Evolutionary conservation across 2,329 filamentous ascomycete species (phyloP).

Genomic region (Paradendryphiella salina): DNA sequence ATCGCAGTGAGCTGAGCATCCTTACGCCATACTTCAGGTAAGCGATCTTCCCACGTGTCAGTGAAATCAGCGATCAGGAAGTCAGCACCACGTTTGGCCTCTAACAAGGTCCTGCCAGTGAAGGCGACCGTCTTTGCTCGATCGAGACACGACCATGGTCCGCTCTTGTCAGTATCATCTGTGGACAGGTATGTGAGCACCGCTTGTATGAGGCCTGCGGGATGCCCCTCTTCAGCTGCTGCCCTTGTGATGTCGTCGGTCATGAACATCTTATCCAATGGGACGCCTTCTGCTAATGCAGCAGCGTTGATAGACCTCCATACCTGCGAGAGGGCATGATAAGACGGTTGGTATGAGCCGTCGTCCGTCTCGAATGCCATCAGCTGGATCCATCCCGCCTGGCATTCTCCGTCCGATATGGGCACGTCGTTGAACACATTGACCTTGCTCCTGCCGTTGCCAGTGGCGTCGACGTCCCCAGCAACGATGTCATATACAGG

Average conservation of each 20-base stretch:
- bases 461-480: conserved; percentile 31
- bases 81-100: conserved; percentile 30
- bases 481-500: conserved; percentile 46
- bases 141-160: conserved; percentile 44
- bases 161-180: conserved; percentile 30
- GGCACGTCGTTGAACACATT: conserved; percentile 56
- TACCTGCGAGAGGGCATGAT: conserved; percentile 51
- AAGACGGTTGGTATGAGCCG: conserved; percentile 53
- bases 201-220: conserved; percentile 42
- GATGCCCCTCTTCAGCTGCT: conserved; percentile 46
- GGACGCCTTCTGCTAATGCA: conserved; percentile 48
- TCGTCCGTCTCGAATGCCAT: conserved; percentile 56
- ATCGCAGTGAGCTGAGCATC: conserved; percentile 41
- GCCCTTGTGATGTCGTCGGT: conserved; percentile 38
- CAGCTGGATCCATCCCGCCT: conserved; percentile 55
- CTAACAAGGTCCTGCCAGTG: conserved; percentile 38
- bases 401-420: conserved; percentile 57
- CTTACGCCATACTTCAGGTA: conserved; percentile 46
- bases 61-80: conserved; percentile 43
- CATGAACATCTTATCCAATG: conserved; percentile 47
- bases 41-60: conserved; percentile 43
- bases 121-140: conserved; percentile 38
- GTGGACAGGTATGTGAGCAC: conserved; percentile 43
- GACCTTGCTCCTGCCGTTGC: conserved; percentile 42
- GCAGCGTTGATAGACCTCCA: conserved; percentile 54